Evolutionary conservation across 164 flowering plant genomes (phyloP).

Genomic region (Akebia trifoliata): DNA sequence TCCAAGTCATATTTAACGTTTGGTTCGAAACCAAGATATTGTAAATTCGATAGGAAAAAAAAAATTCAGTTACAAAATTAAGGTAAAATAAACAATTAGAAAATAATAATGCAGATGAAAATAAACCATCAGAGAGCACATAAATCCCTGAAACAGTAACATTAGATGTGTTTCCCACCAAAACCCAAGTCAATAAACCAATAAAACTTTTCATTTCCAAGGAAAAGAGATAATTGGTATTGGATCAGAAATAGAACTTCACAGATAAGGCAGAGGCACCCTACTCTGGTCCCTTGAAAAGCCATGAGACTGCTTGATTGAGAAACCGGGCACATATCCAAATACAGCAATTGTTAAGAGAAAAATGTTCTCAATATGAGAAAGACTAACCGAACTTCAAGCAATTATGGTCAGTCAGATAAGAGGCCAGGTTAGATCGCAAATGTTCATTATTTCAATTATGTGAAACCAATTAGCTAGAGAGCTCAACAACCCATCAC

Average conservation of each 20-base stretch:
- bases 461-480: neutral
- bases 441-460: constrained; percentile 4
- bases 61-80: neutral
- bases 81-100: neutral
- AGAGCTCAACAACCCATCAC: constrained; percentile 60
- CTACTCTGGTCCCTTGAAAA: constrained; percentile 4
- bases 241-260: constrained; percentile 5
- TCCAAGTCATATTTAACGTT: too few species aligned
- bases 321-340: constrained; percentile 6
- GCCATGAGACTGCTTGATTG: constrained; percentile 13
- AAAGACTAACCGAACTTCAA: neutral
- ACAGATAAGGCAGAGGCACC: neutral
- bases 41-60: neutral
- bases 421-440: constrained; percentile 18
- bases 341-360: constrained; percentile 11
- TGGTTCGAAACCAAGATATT: too few species aligned
- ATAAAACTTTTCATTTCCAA: constrained; percentile 12
- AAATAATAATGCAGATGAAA: neutral
- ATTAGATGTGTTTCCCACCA: neutral
- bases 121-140: neutral
- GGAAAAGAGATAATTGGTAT: constrained; percentile 8
- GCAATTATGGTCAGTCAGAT: constrained; percentile 3
- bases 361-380: constrained; percentile 5
- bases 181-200: constrained; percentile 4
- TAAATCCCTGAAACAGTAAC: neutral